phyloP scores from a whole-genome alignment of 495 filamentous ascomycete species.

The Ramalina peruviana region DNA sequence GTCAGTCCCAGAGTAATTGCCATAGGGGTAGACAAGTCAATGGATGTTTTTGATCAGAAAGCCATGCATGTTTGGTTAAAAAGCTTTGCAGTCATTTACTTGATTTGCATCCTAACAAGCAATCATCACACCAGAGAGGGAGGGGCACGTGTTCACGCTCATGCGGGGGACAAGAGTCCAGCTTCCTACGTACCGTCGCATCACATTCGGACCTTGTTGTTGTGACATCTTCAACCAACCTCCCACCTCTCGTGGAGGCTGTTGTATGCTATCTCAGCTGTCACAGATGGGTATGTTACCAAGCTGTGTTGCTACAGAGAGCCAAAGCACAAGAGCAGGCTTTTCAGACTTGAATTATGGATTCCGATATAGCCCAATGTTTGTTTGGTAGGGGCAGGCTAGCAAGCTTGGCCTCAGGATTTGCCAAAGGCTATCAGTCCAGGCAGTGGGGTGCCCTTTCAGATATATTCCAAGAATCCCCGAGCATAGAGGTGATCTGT shows the following conservation, averaged over 20 bases:
- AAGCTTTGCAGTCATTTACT: slow-evolving; percentile 2
- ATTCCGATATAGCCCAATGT: no score
- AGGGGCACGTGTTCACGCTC: background rate
- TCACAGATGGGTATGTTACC: background rate
- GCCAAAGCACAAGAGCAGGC: background rate
- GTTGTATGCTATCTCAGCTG: background rate
- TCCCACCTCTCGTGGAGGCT: background rate
- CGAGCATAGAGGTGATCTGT: no score
- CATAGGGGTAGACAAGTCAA: background rate
- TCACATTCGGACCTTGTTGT: slow-evolving; percentile 51
- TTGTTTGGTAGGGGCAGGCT: no score
- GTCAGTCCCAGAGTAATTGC: background rate
- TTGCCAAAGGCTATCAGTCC: no score
- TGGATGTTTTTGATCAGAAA: background rate
- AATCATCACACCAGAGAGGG: background rate
- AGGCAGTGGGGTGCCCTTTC: no score
- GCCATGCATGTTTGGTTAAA: background rate
- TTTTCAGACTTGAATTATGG: background rate
- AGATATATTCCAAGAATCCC: no score
- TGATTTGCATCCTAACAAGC: background rate
- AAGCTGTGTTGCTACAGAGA: background rate
- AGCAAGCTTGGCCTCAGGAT: no score
- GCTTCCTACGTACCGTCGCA: slow-evolving; percentile 48
- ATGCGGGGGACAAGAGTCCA: background rate
- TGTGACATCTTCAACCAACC: slow-evolving; percentile 35